A percentile compares a stretch with the other conserved stretches of the same genome.
Evolutionary conservation across 2,329 filamentous ascomycete genomes (phyloP).

Genomic region (Penicillium sp.): DNA sequence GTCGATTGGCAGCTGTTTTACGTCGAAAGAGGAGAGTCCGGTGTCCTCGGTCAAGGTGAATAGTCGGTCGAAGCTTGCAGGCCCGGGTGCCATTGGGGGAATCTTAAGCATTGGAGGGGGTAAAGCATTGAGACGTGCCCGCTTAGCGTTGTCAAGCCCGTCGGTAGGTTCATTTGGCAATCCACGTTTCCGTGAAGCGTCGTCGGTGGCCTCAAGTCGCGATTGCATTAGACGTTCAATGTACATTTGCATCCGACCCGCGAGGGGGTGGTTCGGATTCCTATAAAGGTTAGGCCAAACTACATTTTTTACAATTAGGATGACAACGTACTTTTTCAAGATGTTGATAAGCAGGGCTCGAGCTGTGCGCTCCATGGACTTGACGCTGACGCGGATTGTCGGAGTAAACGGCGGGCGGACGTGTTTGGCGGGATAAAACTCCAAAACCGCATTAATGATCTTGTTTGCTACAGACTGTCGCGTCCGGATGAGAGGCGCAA

Average conservation of each 20-base stretch:
- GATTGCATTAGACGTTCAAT: slow-evolving; percentile 78
- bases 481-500: slow-evolving; percentile 77
- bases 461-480: slow-evolving; percentile 79
- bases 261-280: slow-evolving; percentile 74
- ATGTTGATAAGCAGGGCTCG: slow-evolving; percentile 80
- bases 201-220: slow-evolving; percentile 75
- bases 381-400: slow-evolving; percentile 75
- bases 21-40: slow-evolving; percentile 75
- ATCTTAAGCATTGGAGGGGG: slow-evolving; percentile 53
- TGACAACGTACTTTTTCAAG: slow-evolving; percentile 62
- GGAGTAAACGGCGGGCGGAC: slow-evolving; percentile 74
- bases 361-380: slow-evolving; percentile 93
- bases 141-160: slow-evolving; percentile 72
- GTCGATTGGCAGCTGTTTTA: slow-evolving; percentile 70
- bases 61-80: slow-evolving; percentile 75
- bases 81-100: slow-evolving; percentile 69
- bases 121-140: slow-evolving; percentile 65
- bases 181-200: slow-evolving; percentile 71
- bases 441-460: slow-evolving; percentile 79
- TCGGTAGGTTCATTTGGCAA: slow-evolving; percentile 68
- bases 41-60: slow-evolving; percentile 80
- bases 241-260: slow-evolving; percentile 78
- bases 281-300: slow-evolving; percentile 45
- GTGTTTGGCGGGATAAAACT: slow-evolving; percentile 85
- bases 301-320: background rate